Percentiles rank a stretch among this genome's conserved stretches.
Evolutionary conservation across 2,329 filamentous ascomycete species (phyloP).

Genomic region (Pezicula radicicola): DNA sequence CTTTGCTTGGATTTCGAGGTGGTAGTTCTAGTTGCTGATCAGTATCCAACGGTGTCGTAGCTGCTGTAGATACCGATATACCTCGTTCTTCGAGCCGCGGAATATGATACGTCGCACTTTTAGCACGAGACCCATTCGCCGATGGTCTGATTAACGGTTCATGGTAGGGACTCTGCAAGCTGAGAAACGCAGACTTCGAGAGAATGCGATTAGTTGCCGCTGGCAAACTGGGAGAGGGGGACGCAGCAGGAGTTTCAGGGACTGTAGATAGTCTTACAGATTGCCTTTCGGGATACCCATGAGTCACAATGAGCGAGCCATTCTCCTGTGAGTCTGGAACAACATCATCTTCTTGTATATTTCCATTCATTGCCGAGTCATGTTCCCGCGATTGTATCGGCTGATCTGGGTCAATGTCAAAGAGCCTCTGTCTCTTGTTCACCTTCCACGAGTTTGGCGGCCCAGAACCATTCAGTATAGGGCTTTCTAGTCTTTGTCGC

Average conservation of each 20-base stretch:
- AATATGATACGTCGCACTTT: constrained; percentile 22
- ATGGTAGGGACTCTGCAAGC: constrained; percentile 1
- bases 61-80: constrained; percentile 22
- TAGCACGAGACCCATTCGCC: constrained; percentile 7
- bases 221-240: constrained; percentile 11
- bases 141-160: background rate
- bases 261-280: constrained; percentile 22
- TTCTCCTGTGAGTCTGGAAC: constrained; percentile 24
- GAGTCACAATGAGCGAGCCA: constrained; percentile 8
- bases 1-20: constrained; percentile 1
- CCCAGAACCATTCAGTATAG: constrained; percentile 7
- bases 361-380: constrained; percentile 7
- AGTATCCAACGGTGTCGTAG: constrained; percentile 20
- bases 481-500: constrained; percentile 17
- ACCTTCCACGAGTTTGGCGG: constrained; percentile 10
- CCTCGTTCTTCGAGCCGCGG: constrained; percentile 20
- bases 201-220: constrained; percentile 14
- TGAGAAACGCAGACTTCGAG: constrained; percentile 11
- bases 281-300: constrained; percentile 5
- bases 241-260: constrained; percentile 15
- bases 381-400: constrained; percentile 26
- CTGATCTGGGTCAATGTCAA: constrained; percentile 22
- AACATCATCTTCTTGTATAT: constrained; percentile 4
- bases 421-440: constrained; percentile 24
- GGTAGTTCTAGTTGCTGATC: constrained; percentile 11